phyloP scores from a whole-genome alignment of 192 early-diverging fungal species.

The Umbelopsis sp. region DNA sequence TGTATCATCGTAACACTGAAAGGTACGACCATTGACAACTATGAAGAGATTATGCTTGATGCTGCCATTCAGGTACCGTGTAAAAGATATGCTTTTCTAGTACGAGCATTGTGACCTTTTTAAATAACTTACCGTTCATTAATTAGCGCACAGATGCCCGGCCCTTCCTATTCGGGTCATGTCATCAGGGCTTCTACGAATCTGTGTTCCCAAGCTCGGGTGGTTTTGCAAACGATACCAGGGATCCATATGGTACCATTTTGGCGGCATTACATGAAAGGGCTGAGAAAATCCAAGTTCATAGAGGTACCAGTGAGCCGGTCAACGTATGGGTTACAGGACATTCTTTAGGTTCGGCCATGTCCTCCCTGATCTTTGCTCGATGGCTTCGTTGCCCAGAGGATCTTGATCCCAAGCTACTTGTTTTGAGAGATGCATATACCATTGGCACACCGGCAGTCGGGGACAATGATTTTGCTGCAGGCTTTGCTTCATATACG shows the following conservation, averaged over 20 bases:
- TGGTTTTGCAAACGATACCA: conserved; percentile 17
- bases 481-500: conserved; percentile 37
- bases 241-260: conserved; percentile 47
- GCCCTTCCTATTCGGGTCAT: conserved; percentile 50
- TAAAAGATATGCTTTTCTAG: neutral
- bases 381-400: conserved; percentile 41
- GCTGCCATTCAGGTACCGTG: conserved; percentile 37
- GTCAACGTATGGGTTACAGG: conserved; percentile 56
- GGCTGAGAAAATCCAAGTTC: conserved; percentile 26
- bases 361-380: conserved; percentile 44
- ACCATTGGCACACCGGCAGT: conserved; percentile 46
- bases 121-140: neutral
- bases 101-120: neutral
- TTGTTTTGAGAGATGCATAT: conserved; percentile 46
- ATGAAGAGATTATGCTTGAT: conserved; percentile 52
- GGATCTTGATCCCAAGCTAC: conserved; percentile 2
- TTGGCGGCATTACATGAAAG: conserved; percentile 37
- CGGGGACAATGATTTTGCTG: conserved; percentile 48
- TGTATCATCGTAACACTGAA: conserved; percentile 50
- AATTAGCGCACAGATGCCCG: conserved; percentile 45
- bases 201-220: conserved; percentile 43
- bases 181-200: conserved; percentile 57
- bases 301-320: conserved; percentile 19
- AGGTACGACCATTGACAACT: conserved; percentile 53
- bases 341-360: conserved; percentile 54